phyloP scores from a whole-genome alignment of 139 green algal species.

The Edaphochlamys debaryana region DNA sequence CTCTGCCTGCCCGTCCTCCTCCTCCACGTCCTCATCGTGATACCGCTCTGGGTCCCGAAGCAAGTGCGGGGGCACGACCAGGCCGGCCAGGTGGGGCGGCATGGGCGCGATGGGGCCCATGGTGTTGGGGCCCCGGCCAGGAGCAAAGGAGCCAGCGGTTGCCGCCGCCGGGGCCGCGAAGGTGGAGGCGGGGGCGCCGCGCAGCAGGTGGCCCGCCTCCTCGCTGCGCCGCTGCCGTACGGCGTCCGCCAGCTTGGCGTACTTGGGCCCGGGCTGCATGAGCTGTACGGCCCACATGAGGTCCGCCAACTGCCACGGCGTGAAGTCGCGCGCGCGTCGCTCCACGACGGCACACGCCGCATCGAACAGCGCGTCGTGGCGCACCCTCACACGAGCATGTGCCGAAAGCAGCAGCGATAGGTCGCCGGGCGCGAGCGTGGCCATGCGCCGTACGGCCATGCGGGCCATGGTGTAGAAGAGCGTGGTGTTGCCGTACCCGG shows the following conservation, averaged over 20 bases:
- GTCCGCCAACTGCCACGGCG: constrained; percentile 10
- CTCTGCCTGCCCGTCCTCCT: not conserved
- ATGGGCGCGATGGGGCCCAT: no score
- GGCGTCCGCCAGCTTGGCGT: not conserved
- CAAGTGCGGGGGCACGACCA: no score
- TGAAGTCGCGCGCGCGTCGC: not conserved
- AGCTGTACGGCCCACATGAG: constrained; percentile 24
- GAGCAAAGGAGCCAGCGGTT: no score
- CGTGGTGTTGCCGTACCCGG: constrained; percentile 8
- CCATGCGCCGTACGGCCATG: constrained; percentile 12
- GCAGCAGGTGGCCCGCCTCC: no score
- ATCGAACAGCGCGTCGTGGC: constrained; percentile 12
- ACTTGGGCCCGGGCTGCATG: not conserved
- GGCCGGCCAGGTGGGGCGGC: no score
- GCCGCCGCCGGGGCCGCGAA: no score
- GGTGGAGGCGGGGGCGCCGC: no score
- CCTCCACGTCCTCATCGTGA: not conserved
- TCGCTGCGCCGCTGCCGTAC: constrained; percentile 1
- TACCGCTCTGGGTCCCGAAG: not conserved
- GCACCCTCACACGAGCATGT: not conserved
- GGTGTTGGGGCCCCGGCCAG: no score
- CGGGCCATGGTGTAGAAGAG: constrained; percentile 36
- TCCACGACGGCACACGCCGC: not conserved
- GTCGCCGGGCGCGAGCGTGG: constrained; percentile 1
- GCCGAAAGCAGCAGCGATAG: constrained; percentile 11